These are phyloP conservation scores for Rhypophila decipiens DNA, from an alignment of 495 filamentous ascomycete genomes.

Conservation along the genomic window DNA sequence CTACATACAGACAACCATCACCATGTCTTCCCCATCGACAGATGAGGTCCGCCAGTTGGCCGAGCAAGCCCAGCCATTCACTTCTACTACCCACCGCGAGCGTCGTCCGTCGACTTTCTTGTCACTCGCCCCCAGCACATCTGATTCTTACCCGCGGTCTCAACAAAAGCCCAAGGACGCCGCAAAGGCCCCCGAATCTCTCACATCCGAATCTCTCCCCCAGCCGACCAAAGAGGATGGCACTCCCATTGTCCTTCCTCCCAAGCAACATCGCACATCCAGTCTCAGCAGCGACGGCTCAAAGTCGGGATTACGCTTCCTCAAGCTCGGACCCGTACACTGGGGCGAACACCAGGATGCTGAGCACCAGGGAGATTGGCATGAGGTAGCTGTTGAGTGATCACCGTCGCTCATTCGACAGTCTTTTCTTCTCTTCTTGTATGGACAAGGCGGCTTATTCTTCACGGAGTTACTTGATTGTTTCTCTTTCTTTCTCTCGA, in stretches of 20 bases:
- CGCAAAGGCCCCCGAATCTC: conserved; percentile 4
- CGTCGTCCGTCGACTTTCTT: conserved; percentile 36
- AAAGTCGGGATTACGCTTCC: conserved; percentile 31
- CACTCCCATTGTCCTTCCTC: not conserved
- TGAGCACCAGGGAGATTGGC: conserved; percentile 37
- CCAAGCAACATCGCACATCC: conserved; percentile 26
- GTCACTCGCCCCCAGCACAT: conserved; percentile 37
- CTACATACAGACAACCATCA: too few relatives aligned
- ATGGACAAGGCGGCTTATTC: not conserved
- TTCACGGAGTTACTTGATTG: not conserved
- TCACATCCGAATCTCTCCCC: conserved; percentile 21
- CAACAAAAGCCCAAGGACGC: conserved; percentile 10
- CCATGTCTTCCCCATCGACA: conserved; percentile 1
- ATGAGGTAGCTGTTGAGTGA: conserved; percentile 38
- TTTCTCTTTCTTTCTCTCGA: not conserved
- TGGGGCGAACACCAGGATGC: conserved; percentile 40
- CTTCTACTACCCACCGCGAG: conserved; percentile 5
- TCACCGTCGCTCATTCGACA: conserved; percentile 11
- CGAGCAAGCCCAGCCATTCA: conserved; percentile 16
- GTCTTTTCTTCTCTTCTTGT: not conserved
- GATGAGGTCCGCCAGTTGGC: conserved; percentile 16
- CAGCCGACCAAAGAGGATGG: conserved; percentile 9
- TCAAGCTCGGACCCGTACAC: conserved; percentile 46
- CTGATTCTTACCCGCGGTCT: conserved; percentile 35
- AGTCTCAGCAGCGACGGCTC: conserved; percentile 29